Evolutionary conservation across 495 filamentous ascomycete genomes (phyloP).

Genomic region (Penicillium salamii): DNA sequence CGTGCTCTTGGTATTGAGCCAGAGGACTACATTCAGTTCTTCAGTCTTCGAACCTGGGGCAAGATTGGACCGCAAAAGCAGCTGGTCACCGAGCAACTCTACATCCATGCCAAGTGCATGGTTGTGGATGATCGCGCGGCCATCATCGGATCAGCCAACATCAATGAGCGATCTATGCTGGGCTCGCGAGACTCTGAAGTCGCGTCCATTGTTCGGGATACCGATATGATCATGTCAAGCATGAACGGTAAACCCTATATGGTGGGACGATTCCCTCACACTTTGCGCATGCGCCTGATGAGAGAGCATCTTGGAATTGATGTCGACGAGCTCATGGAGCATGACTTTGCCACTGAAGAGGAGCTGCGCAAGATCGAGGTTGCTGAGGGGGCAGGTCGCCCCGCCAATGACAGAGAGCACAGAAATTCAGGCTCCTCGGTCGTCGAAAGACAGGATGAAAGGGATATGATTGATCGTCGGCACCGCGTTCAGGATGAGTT

Average conservation of each 20-base stretch:
- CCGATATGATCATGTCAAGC: slow-evolving; percentile 85
- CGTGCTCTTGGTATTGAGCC: slow-evolving; percentile 83
- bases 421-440: slow-evolving; percentile 34
- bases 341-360: slow-evolving; percentile 57
- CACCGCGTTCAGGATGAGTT: slow-evolving; percentile 61
- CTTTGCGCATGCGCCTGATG: slow-evolving; percentile 91
- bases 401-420: slow-evolving; percentile 21
- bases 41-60: slow-evolving; percentile 88
- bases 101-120: slow-evolving; percentile 98
- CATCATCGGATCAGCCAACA: slow-evolving; percentile 97
- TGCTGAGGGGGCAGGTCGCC: slow-evolving; percentile 29
- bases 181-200: slow-evolving; percentile 89
- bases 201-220: slow-evolving; percentile 88
- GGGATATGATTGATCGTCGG: slow-evolving; percentile 53
- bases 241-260: slow-evolving; percentile 88
- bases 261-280: slow-evolving; percentile 90
- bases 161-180: slow-evolving; percentile 97
- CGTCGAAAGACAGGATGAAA: slow-evolving; percentile 46
- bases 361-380: slow-evolving; percentile 42
- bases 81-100: slow-evolving; percentile 92
- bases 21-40: slow-evolving; percentile 96
- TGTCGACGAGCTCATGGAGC: slow-evolving; percentile 84
- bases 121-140: slow-evolving; percentile 91
- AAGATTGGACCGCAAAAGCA: slow-evolving; percentile 79
- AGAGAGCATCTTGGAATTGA: slow-evolving; percentile 95